Evolutionary conservation across 2,329 filamentous ascomycete species (phyloP).

Genomic region (Colletotrichum sp.): DNA sequence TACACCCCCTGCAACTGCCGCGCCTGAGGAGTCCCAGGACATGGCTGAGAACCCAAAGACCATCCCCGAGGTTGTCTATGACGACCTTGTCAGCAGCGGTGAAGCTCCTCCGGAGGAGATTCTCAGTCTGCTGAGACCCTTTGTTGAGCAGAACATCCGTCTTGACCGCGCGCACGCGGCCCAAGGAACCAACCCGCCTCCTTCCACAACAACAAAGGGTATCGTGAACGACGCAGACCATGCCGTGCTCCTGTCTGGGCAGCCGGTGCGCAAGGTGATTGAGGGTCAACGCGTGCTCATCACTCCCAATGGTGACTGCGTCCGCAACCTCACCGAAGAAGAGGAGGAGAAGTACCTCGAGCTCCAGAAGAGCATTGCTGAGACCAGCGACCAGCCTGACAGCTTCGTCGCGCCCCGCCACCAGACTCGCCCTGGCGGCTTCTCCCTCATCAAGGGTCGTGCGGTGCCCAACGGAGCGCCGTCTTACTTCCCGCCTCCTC

Average conservation of each 20-base stretch:
- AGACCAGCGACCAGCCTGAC: conserved; percentile 55
- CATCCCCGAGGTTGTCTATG: conserved; percentile 18
- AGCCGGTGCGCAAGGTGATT: conserved; percentile 65
- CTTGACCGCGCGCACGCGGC: background rate
- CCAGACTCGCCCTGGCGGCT: conserved; percentile 58
- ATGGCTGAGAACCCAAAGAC: conserved; percentile 18
- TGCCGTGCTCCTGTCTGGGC: conserved; percentile 57
- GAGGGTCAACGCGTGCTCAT: conserved; percentile 74
- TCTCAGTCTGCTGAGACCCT: conserved; percentile 41
- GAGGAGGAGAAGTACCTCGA: conserved; percentile 75
- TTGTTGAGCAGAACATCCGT: conserved; percentile 27
- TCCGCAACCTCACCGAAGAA: conserved; percentile 72
- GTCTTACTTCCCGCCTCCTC: conserved; percentile 61
- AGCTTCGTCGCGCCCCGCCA: conserved; percentile 63
- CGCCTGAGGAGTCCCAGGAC: conserved; percentile 6
- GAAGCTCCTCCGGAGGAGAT: conserved; percentile 28
- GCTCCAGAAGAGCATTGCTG: conserved; percentile 66
- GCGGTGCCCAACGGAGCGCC: conserved; percentile 69
- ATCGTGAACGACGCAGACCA: conserved; percentile 62
- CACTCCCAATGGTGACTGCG: conserved; percentile 77
- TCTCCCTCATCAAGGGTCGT: conserved; percentile 67
- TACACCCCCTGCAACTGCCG: background rate
- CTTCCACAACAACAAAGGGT: conserved; percentile 42
- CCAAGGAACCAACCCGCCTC: conserved; percentile 6
- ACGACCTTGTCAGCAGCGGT: conserved; percentile 3